These are phyloP conservation scores for Aspergillus latus DNA, from an alignment of 2,329 filamentous ascomycete genomes.

Conservation along the genomic window DNA sequence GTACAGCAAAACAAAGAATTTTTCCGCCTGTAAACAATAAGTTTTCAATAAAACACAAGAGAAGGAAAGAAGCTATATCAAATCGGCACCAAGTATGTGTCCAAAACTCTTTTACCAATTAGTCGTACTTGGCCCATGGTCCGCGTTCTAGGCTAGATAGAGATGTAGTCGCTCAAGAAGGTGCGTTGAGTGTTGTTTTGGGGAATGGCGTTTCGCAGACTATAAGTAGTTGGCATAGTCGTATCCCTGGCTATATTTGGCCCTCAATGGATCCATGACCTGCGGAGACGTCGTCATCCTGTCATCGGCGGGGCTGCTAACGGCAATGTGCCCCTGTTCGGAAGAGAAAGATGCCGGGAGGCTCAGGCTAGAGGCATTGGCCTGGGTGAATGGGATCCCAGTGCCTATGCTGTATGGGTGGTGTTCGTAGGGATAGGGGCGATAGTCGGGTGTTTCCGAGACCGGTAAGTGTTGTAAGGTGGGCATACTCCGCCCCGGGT, in stretches of 20 bases:
- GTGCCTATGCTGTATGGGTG: constrained; percentile 30
- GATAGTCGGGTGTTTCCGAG: constrained; percentile 37
- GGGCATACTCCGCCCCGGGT: constrained; percentile 29
- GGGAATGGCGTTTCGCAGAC: background rate
- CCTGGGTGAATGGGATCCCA: constrained; percentile 33
- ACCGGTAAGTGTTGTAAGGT: constrained; percentile 34
- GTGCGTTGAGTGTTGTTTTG: background rate
- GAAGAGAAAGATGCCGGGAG: constrained; percentile 36
- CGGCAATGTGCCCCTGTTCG: constrained; percentile 24
- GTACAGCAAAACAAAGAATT: background rate
- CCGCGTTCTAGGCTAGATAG: background rate
- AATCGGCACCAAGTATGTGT: constrained; percentile 10
- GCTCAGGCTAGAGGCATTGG: constrained; percentile 37
- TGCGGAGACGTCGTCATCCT: constrained; percentile 26
- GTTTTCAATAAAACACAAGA: constrained; percentile 6
- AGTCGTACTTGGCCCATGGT: background rate
- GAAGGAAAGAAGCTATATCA: constrained; percentile 3
- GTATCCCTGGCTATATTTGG: constrained; percentile 31
- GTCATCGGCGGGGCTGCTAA: constrained; percentile 23
- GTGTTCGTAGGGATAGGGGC: constrained; percentile 31
- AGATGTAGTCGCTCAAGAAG: constrained; percentile 2
- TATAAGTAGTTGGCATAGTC: constrained; percentile 33
- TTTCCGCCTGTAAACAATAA: constrained; percentile 8
- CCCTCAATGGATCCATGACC: constrained; percentile 27
- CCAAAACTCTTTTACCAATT: background rate